These are phyloP conservation scores for Podospora sp. DNA, from an alignment of 495 filamentous ascomycete genomes.

Conservation along the genomic window DNA sequence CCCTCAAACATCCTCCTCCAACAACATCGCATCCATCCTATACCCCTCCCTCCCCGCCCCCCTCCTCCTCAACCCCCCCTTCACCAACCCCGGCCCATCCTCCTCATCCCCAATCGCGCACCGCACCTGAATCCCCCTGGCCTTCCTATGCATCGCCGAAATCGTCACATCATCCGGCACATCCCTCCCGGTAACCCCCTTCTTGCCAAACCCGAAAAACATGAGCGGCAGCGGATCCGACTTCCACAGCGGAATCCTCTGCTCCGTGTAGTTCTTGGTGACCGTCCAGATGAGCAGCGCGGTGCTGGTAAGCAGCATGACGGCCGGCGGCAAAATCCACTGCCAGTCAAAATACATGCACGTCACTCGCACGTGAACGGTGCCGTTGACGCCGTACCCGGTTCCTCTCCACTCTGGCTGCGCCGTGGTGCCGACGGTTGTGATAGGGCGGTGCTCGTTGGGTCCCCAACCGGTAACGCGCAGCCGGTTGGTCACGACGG, in stretches of 20 bases:
- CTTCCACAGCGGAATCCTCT: constrained; percentile 10
- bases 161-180: background rate
- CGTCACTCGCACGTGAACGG: background rate
- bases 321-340: background rate
- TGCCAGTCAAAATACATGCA: constrained; percentile 2
- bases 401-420: background rate
- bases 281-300: constrained; percentile 1
- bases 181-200: background rate
- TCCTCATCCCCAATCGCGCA: background rate
- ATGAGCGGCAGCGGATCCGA: background rate
- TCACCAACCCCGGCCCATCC: background rate
- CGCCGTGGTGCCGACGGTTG: background rate
- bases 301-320: background rate
- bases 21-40: background rate
- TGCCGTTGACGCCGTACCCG: background rate
- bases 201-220: constrained; percentile 1
- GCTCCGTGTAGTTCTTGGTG: background rate
- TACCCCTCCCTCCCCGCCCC: background rate
- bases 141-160: background rate
- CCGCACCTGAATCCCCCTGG: background rate
- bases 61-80: background rate
- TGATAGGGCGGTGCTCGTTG: background rate
- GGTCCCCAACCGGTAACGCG: background rate
- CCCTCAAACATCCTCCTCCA: background rate
- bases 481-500: constrained; percentile 1